These are phyloP conservation scores for Lactarius deliciosus DNA, from an alignment of 768 basidiomycete genomes.

Conservation along the genomic window DNA sequence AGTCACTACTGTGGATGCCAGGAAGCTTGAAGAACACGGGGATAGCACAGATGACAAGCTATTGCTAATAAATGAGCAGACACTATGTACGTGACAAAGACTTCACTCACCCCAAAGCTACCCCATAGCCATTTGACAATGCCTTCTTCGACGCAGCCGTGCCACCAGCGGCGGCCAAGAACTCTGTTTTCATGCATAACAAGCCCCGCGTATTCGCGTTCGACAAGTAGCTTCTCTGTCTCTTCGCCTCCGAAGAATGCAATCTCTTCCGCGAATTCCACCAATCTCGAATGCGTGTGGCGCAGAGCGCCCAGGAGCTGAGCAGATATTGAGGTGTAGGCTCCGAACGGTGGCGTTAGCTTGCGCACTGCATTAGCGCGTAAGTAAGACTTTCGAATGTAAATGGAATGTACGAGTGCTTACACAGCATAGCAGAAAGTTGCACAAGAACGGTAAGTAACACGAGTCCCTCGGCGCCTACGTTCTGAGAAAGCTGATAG, in stretches of 20 bases:
- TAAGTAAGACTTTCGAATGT: neutral
- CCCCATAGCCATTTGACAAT: constrained; percentile 98
- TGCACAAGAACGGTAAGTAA: constrained; percentile 84
- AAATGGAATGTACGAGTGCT: constrained; percentile 36
- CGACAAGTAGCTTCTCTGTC: constrained; percentile 88
- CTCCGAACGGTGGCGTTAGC: constrained; percentile 89
- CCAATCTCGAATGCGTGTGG: constrained; percentile 87
- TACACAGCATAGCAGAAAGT: constrained; percentile 75
- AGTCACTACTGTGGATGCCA: constrained; percentile 61
- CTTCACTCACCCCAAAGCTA: constrained; percentile 72
- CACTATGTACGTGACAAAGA: neutral
- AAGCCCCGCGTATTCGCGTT: constrained; percentile 82
- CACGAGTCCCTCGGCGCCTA: constrained; percentile 90
- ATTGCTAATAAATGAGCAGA: constrained; percentile 11
- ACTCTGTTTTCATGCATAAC: constrained; percentile 85
- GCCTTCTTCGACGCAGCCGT: constrained; percentile 90
- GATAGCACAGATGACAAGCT: constrained; percentile 80
- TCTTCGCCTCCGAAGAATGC: constrained; percentile 87
- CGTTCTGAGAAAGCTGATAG: constrained; percentile 89
- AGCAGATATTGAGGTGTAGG: constrained; percentile 85
- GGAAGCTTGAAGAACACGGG: constrained; percentile 90
- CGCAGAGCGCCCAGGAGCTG: constrained; percentile 86
- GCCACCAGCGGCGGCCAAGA: constrained; percentile 80
- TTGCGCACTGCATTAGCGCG: constrained; percentile 60
- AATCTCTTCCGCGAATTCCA: constrained; percentile 86